Base-by-base conservation (phyloP, 148 eudicot genomes). In the Pharnaceum exiguum region DNA sequence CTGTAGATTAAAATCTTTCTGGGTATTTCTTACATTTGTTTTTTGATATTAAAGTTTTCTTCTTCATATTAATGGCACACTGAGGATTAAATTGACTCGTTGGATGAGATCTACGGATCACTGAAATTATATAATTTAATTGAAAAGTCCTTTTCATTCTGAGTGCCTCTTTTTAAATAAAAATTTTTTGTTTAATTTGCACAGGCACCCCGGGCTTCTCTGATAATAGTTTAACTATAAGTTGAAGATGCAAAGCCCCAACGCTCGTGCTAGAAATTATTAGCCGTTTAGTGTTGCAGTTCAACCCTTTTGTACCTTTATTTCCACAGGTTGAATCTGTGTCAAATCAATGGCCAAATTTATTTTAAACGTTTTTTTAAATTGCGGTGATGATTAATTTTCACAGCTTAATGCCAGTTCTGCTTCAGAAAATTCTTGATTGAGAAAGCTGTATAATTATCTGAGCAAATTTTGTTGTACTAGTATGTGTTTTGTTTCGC, bases 371-470 rank as follows among this genome's bases (percentile, higher is more conserved):
- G 5, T 22, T n/a, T 4, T 2, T 9, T n/a, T 49, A 18, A n/a
- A 4, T 29, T 71, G 82, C 79, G 10, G 43, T 80, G 79, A 80
- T 24, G 85, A 80, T 47, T 15, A 19, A n/a, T 26, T 17, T 50
- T 51, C 81, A 82, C 82, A 83, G 76, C 73, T 56, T 51, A 71
- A 76, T 62, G 90, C 83, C 90, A 84, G 90, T 80, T 83, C 90
- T 84, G 86, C 90, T 84, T 81, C 90, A 62, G 87, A 84, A 55
- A 80, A 81, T 73, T 76, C 78, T 57, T 81, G 90, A 84, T 84
- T 57, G 90, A 84, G 64, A 76, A 69, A 78, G 86, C 84, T 84
- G 87, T 75, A 53, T 10, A 11, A 29, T 36, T 29, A 4, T 67
- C 90, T 84, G 90, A 84, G 87, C 86, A 79, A 52, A 6, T 40